phyloP scores from a whole-genome alignment of 2,329 filamentous ascomycete genomes.

The Penicillium sp. region DNA sequence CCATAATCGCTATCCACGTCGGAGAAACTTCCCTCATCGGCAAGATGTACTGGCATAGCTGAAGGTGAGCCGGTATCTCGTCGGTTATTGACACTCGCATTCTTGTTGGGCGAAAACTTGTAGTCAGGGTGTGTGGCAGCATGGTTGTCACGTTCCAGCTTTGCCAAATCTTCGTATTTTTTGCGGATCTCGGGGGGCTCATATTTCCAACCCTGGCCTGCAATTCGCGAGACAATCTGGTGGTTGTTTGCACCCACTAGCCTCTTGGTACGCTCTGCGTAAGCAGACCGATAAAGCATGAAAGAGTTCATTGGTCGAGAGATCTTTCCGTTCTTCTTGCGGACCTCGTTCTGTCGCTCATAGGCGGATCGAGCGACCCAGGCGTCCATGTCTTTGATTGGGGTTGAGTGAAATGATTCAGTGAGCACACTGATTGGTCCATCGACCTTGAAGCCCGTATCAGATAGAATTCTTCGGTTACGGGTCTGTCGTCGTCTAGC shows the following conservation, averaged over 20 bases:
- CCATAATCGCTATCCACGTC: constrained; percentile 35
- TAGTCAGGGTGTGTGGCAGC: constrained; percentile 82
- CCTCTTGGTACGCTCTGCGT: constrained; percentile 79
- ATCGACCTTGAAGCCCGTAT: constrained; percentile 12
- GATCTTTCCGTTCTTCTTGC: constrained; percentile 70
- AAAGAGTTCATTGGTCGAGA: constrained; percentile 97
- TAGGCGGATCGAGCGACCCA: constrained; percentile 74
- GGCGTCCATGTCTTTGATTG: constrained; percentile 72
- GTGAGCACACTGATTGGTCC: constrained; percentile 32
- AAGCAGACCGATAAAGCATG: constrained; percentile 94
- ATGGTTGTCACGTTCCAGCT: constrained; percentile 80
- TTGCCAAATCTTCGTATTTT: constrained; percentile 75
- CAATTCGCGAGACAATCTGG: constrained; percentile 85
- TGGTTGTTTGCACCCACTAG: constrained; percentile 87
- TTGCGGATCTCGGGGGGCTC: constrained; percentile 72
- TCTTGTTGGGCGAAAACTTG: constrained; percentile 87
- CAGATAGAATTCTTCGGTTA: constrained; percentile 12
- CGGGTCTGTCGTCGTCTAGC: constrained; percentile 6
- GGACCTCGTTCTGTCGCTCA: constrained; percentile 64
- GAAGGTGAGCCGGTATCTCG: constrained; percentile 7
- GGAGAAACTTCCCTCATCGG: constrained; percentile 24
- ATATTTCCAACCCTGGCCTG: constrained; percentile 79
- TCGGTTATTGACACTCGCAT: constrained; percentile 44
- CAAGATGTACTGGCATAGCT: background rate
- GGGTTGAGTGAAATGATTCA: constrained; percentile 48